These are phyloP conservation scores for Boletus patriciae DNA, from an alignment of 768 basidiomycete genomes.

Conservation along the genomic window DNA sequence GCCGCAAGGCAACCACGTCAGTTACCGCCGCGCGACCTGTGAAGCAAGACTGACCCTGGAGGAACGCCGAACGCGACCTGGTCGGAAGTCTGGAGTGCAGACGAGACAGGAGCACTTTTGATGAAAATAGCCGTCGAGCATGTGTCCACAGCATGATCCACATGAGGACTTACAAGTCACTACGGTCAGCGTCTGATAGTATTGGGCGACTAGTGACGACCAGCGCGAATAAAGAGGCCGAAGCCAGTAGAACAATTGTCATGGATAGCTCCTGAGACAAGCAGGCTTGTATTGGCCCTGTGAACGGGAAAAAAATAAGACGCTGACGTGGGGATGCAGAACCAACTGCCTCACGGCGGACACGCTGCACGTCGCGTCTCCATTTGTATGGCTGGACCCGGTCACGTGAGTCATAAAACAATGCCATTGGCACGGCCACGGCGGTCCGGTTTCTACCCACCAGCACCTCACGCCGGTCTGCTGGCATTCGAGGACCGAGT, in stretches of 20 bases:
- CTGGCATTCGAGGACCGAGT: no score
- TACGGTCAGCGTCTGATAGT: conserved; percentile 23
- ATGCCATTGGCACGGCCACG: neutral
- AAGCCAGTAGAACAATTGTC: conserved; percentile 40
- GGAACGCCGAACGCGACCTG: conserved; percentile 39
- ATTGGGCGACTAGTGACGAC: conserved; percentile 45
- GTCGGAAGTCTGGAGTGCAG: conserved; percentile 32
- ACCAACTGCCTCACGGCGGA: conserved; percentile 24
- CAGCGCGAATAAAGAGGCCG: conserved; percentile 43
- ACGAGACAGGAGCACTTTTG: conserved; percentile 7
- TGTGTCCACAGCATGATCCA: conserved; percentile 9
- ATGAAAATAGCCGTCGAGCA: conserved; percentile 14
- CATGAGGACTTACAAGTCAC: conserved; percentile 30
- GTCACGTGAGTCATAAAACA: conserved; percentile 26
- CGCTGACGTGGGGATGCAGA: conserved; percentile 17
- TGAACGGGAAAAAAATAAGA: neutral
- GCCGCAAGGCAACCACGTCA: conserved; percentile 13
- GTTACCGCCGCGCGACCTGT: neutral
- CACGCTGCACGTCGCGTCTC: conserved; percentile 24
- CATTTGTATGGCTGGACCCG: conserved; percentile 18
- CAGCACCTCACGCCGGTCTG: neutral
- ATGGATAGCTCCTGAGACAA: conserved; percentile 22
- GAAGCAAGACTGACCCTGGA: conserved; percentile 36
- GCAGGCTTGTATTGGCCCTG: neutral
- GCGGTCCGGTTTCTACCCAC: conserved; percentile 2